These are phyloP conservation scores for Penicillium mononematosum DNA, from an alignment of 495 filamentous ascomycete species.

Conservation along the genomic window DNA sequence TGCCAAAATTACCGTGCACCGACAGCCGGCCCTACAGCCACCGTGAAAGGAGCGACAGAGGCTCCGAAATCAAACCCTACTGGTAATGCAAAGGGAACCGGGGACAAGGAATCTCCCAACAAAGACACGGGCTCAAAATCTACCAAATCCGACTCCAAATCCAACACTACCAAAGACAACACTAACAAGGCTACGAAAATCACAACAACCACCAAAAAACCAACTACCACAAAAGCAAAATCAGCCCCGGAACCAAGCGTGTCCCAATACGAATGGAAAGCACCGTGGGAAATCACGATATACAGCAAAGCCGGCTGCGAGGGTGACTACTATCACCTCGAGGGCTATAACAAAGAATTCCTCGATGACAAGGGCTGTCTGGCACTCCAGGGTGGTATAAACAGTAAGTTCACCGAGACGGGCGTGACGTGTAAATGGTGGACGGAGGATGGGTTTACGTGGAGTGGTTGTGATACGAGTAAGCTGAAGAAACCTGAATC, in stretches of 20 bases:
- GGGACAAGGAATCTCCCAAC: neutral
- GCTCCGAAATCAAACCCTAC: neutral
- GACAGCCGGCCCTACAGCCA: neutral
- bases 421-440: slow-evolving; percentile 1
- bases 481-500: neutral
- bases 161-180: neutral
- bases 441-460: neutral
- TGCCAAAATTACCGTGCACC: neutral
- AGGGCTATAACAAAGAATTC: neutral
- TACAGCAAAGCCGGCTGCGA: neutral
- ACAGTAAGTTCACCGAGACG: neutral
- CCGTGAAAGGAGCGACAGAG: neutral
- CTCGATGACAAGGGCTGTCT: neutral
- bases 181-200: neutral
- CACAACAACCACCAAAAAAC: neutral
- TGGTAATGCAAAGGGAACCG: neutral
- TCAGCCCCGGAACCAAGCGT: neutral
- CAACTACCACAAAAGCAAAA: neutral
- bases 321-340: slow-evolving; percentile 2
- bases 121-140: neutral
- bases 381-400: neutral
- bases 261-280: neutral
- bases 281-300: slow-evolving; percentile 1
- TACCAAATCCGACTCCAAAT: neutral
- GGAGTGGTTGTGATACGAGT: neutral